Evolutionary conservation across 2,329 filamentous ascomycete genomes (phyloP), one percentile per base, ranked within the genome.

Genomic region (Sarocladium brachiariae): DNA sequence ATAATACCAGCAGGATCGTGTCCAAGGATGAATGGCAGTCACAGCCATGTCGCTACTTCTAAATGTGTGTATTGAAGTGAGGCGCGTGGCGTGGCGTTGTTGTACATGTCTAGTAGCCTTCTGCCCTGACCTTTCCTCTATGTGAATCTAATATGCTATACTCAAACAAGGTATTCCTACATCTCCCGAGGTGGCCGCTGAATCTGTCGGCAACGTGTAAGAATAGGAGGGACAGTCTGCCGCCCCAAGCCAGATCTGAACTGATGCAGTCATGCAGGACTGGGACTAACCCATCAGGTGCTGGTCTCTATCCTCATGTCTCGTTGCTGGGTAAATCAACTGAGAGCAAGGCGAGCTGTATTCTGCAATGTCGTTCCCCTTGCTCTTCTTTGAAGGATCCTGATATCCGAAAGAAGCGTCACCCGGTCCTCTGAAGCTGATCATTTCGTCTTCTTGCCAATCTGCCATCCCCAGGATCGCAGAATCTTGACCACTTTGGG

Each of bases 401-500:
- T n/a, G n/a, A n/a, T n/a, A n/a, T n/a, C n/a, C n/a, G n/a, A n/a
- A n/a, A n/a, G n/a, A n/a, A n/a, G n/a, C n/a, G n/a, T n/a, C n/a
- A n/a, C n/a, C n/a, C n/a, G n/a, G n/a, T n/a, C n/a, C n/a, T n/a
- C 18, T 21, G 35, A 4, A 18, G 25, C 4, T 4, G 25, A 35
- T 50, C 18, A 50, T 41, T 50, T 52, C 47, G 57, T 59, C 59
- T 82, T 77, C 74, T 89, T 95, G 48, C 92, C 92, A 63, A 99
- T 93, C 64, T 97, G 83, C 85, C 89, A 97, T 4, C 93, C 93
- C 89, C 92, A 96, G 11, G 81, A 78, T 56, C 92, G 77, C 24
- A 99, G 73, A 11, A 83, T 80, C 69, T 89, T 95, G 61, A 96
- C 93, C n/a, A 97, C 84, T 69, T 95, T 96, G 1, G 93, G 93